A percentile compares a stretch with the other conserved stretches of the same genome.
Evolutionary conservation across 805 yeast species (phyloP).

Genomic region (Pichia paraexigua): DNA sequence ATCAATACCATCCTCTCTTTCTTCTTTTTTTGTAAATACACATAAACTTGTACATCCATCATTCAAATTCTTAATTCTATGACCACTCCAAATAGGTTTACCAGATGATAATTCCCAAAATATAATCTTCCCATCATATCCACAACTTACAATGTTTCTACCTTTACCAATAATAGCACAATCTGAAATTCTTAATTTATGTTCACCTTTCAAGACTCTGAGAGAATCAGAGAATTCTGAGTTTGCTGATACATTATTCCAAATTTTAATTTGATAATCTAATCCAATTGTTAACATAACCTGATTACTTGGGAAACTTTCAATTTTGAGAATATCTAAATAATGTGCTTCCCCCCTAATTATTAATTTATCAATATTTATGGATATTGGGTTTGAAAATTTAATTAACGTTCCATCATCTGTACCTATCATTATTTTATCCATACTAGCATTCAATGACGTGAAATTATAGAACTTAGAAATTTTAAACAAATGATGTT

Average conservation of each 20-base stretch:
- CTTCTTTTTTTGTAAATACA: neutral
- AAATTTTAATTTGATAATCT: conserved; percentile 53
- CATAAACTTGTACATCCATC: conserved; percentile 29
- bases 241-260: conserved; percentile 40
- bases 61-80: conserved; percentile 26
- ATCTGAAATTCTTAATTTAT: conserved; percentile 40
- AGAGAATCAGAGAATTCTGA: conserved; percentile 30
- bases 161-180: conserved; percentile 53
- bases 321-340: conserved; percentile 34
- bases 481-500: conserved; percentile 20
- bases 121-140: conserved; percentile 45
- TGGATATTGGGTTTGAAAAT: neutral
- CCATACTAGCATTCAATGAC: neutral
- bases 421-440: conserved; percentile 3
- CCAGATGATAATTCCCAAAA: conserved; percentile 71
- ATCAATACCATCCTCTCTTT: neutral
- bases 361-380: neutral
- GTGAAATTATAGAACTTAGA: neutral
- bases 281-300: conserved; percentile 51
- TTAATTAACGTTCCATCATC: conserved; percentile 2
- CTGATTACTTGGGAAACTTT: conserved; percentile 56
- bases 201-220: conserved; percentile 41
- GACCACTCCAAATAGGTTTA: conserved; percentile 32
- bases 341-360: conserved; percentile 30
- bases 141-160: conserved; percentile 52